phyloP scores from a whole-genome alignment of 345 rosid genomes.

The Aquilaria sinensis region DNA sequence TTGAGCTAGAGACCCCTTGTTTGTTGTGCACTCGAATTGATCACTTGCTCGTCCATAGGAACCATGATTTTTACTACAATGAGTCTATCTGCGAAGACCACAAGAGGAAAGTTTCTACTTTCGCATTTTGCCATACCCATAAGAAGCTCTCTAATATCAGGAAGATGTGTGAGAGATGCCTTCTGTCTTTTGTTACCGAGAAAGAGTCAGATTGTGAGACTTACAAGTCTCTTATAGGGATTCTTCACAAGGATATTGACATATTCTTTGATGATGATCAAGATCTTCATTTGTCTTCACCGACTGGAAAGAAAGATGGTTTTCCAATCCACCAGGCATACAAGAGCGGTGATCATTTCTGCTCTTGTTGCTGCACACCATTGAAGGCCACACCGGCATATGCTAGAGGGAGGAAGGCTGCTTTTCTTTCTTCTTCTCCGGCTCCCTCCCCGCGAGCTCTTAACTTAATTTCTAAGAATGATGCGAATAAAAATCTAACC shows the following conservation, averaged over 20 bases:
- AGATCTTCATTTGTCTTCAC: conserved; percentile 36
- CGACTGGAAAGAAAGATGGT: conserved; percentile 28
- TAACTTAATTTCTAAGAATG: conserved; percentile 11
- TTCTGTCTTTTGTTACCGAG: conserved; percentile 72
- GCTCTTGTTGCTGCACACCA: conserved; percentile 70
- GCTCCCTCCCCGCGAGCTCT: conserved; percentile 56
- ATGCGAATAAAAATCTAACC: conserved; percentile 27
- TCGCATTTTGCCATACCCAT: conserved; percentile 81
- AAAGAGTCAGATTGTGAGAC: conserved; percentile 63
- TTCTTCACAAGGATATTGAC: conserved; percentile 73
- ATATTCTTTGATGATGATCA: conserved; percentile 55
- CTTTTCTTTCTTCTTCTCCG: conserved; percentile 40
- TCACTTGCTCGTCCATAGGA: conserved; percentile 39
- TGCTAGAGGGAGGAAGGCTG: conserved; percentile 21
- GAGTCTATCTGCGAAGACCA: conserved; percentile 69
- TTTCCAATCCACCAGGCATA: conserved; percentile 5
- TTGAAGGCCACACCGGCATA: conserved; percentile 32
- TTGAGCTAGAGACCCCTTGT: conserved; percentile 75
- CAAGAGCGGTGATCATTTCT: conserved; percentile 24
- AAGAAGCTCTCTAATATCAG: conserved; percentile 53
- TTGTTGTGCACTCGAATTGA: conserved; percentile 81
- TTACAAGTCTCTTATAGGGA: conserved; percentile 68
- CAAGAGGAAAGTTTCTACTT: conserved; percentile 67
- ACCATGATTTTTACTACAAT: conserved; percentile 62
- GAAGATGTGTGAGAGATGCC: conserved; percentile 78